Evolutionary conservation across 306 rosid genomes (phyloP).

Genomic region (Lagenaria siceraria): DNA sequence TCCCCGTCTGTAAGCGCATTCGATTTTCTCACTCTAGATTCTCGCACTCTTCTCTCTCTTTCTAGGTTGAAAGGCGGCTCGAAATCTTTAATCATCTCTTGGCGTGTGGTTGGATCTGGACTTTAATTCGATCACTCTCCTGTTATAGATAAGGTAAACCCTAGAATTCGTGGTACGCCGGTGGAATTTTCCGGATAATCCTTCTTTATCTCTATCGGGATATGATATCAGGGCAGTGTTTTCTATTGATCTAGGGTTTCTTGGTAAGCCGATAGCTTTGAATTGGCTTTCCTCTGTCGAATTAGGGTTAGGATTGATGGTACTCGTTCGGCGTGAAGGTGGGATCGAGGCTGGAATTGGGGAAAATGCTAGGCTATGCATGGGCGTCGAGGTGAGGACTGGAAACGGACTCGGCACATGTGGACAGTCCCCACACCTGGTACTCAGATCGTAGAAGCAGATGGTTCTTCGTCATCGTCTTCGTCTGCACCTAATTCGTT

Average conservation of each 20-base stretch:
- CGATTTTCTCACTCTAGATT: slow-evolving; percentile 19
- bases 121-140: slow-evolving; percentile 10
- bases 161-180: neutral
- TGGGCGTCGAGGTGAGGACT: slow-evolving; percentile 43
- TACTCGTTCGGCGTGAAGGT: slow-evolving; percentile 24
- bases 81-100: slow-evolving; percentile 11
- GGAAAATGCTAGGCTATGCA: slow-evolving; percentile 78
- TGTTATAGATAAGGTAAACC: neutral
- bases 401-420: slow-evolving; percentile 55
- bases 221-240: slow-evolving; percentile 17
- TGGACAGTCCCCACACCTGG: slow-evolving; percentile 40
- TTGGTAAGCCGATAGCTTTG: neutral
- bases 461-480: slow-evolving; percentile 32
- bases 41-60: slow-evolving; percentile 10
- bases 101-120: slow-evolving; percentile 19
- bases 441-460: slow-evolving; percentile 19
- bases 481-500: slow-evolving; percentile 34
- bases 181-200: neutral
- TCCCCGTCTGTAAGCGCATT: slow-evolving; percentile 15
- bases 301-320: slow-evolving; percentile 28
- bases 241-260: slow-evolving; percentile 27
- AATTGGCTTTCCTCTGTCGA: slow-evolving; percentile 8
- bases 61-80: slow-evolving; percentile 25
- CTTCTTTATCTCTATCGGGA: neutral
- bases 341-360: slow-evolving; percentile 36